Conservation (phyloP, 345 rosid species). For the Schrenkiella parvula region DNA sequence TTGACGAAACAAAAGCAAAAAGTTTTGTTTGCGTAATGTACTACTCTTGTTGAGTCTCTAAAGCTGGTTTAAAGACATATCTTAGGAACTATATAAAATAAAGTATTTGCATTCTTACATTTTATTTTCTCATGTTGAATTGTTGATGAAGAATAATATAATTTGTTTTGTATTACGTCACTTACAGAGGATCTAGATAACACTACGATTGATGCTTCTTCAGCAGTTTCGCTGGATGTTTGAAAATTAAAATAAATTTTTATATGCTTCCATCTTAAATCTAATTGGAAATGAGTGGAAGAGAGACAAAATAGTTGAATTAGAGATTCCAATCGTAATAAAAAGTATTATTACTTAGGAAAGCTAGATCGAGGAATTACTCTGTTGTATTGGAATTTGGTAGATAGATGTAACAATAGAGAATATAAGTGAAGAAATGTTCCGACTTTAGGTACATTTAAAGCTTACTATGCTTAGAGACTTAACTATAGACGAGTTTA, state of each 20-base stretch:
- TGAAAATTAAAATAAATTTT: background rate
- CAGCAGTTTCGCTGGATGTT: background rate
- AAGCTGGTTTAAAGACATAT: background rate
- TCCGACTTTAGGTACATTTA: constrained; percentile 3
- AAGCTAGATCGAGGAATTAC: background rate
- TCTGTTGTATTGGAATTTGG: background rate
- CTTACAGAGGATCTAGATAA: background rate
- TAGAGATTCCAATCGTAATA: background rate
- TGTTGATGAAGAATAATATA: background rate
- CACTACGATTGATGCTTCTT: background rate
- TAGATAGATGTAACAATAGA: background rate
- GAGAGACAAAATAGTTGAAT: background rate
- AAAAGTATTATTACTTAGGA: background rate
- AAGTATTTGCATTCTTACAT: constrained; percentile 5
- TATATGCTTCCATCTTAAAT: background rate
- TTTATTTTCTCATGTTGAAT: background rate
- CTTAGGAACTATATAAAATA: constrained; percentile 5
- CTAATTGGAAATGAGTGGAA: background rate
- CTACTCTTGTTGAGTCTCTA: background rate
- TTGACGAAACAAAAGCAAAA: background rate
- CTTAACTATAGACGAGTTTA: background rate
- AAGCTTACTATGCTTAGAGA: background rate
- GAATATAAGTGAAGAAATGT: background rate
- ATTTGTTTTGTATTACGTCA: background rate
- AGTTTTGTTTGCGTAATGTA: background rate